These are phyloP conservation scores for Phytopythium ostracodes DNA, from an alignment of 352 stramenopile species.

Conservation along the genomic window DNA sequence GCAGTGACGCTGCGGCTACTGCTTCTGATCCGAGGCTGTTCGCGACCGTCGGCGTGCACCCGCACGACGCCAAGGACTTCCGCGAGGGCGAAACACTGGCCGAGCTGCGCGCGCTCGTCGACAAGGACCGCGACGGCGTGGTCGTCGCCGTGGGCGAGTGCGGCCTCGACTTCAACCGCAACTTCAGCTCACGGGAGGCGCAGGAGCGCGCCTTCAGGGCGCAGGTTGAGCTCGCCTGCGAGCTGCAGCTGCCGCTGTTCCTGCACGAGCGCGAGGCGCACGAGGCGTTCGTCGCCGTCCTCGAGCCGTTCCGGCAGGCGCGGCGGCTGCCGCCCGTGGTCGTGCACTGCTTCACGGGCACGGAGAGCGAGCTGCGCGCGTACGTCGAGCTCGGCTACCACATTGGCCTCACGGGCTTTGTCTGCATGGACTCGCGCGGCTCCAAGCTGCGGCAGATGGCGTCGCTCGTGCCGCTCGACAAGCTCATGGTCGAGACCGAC, in stretches of 20 bases:
- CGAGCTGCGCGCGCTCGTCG: constrained; percentile 43
- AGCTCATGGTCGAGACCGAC: constrained; percentile 73
- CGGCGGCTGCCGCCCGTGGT: constrained; percentile 43
- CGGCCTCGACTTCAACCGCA: constrained; percentile 94
- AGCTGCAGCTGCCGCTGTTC: constrained; percentile 90
- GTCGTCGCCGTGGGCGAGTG: constrained; percentile 94
- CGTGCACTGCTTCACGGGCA: constrained; percentile 76
- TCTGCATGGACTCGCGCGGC: constrained; percentile 61
- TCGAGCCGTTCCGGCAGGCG: constrained; percentile 42
- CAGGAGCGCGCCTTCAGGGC: constrained; percentile 85
- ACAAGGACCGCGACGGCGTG: constrained; percentile 31
- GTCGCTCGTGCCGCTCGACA: constrained; percentile 38
- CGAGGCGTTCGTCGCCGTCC: constrained; percentile 40
- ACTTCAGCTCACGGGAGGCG: constrained; percentile 90
- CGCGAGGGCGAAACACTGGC: constrained; percentile 21
- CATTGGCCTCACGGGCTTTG: constrained; percentile 68
- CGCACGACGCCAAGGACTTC: constrained; percentile 90
- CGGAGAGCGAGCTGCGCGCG: constrained; percentile 34
- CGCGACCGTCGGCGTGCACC: constrained; percentile 93
- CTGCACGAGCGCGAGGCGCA: constrained; percentile 86
- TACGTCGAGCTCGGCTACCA: constrained; percentile 68
- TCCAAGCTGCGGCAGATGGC: constrained; percentile 39
- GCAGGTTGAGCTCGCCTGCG: constrained; percentile 87
- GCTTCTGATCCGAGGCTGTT: constrained; percentile 48
- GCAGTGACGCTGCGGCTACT: constrained; percentile 8